Evolutionary conservation across 23 red algal genomes (phyloP).

Genomic region (Rhodosorus marinus): DNA sequence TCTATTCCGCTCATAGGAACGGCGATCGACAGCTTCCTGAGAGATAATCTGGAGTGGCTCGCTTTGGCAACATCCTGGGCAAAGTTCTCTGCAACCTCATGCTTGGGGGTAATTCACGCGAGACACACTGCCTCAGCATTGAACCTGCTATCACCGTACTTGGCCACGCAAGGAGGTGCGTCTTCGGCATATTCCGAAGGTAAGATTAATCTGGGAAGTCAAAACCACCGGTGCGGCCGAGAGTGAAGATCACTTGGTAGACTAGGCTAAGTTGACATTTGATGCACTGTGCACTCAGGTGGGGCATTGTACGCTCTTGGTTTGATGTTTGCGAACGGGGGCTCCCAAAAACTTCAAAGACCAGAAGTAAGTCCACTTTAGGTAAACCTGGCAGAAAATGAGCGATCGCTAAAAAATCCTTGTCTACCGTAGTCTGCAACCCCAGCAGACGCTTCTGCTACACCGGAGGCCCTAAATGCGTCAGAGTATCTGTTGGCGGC

Average conservation of each 20-base stretch:
- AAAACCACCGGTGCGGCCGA: no score
- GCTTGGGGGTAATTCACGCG: conserved; percentile 80
- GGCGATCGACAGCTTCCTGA: conserved; percentile 81
- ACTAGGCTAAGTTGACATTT: no score
- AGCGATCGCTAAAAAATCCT: background rate
- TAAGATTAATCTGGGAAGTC: no score
- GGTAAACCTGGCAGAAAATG: conserved; percentile 7
- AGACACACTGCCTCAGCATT: conserved; percentile 58
- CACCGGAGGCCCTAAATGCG: no score
- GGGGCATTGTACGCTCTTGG: conserved; percentile 92
- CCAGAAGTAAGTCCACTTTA: no score
- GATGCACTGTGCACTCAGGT: no score
- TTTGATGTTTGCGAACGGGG: conserved; percentile 69
- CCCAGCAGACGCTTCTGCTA: no score
- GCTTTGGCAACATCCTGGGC: conserved; percentile 69
- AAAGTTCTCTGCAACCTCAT: conserved; percentile 96
- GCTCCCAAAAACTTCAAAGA: no score
- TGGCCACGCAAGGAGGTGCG: conserved; percentile 13
- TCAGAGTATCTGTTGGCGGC: conserved; percentile 47
- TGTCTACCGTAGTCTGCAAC: no score
- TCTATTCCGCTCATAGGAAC: no score
- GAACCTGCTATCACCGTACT: conserved; percentile 80
- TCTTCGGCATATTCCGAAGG: conserved; percentile 23
- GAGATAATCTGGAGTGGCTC: conserved; percentile 93
- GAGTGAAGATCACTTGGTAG: no score